Evolutionary conservation across 2,329 filamentous ascomycete genomes (phyloP), one percentile per base, ranked within the genome.

Genomic region (Stagonosporopsis rhizophila): DNA sequence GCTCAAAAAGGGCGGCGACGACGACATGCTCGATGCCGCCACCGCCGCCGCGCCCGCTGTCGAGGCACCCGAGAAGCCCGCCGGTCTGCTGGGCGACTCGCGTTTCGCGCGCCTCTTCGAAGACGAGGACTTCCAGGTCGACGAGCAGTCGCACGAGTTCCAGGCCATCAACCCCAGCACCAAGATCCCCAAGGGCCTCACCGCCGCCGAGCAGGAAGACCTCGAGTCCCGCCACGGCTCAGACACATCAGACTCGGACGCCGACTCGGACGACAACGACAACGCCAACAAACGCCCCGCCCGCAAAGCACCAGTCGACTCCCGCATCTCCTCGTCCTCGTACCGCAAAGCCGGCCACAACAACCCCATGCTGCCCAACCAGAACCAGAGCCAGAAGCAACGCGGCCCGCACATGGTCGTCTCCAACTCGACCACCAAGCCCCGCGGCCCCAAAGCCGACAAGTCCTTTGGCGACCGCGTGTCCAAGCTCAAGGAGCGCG

Each of bases 91-190:
- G 50, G 86, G 86, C 56, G 95, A 99, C 75, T 83, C 87, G 46
- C 93, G 95, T 81, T 98, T 99, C 83, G 85, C 85, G 65, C 87
- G 88, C 66, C 79, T 99, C 59, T 99, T 98, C 79, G 89, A 97
- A 72, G 92, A 98, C 74, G 89, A 93, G 68, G 93, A 96, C 54
- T 98, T 96, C 76, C 86, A 86, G 67, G 90, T 99, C 56, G 94
- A 99, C 75, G 95, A 99, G 78, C 89, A 80, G 35, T 96, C 89
- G 61, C 84, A 87, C 68, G 94, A 98, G 75, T 99, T 96, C 81
- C 86, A 88, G 56, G 84, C 89, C 41, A 87, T 96, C 77, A 99
- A 99, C 73, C 92, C 95, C 4, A 96, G 91, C 76, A 95, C 91
- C 7, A 85, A 80, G 68, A 74, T 78, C 46, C 77, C 75, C 40